Percentiles rank a stretch among this genome's conserved stretches.
Evolutionary conservation across 768 basidiomycete genomes (phyloP).

Genomic region (Pleurotus cornucopiae): DNA sequence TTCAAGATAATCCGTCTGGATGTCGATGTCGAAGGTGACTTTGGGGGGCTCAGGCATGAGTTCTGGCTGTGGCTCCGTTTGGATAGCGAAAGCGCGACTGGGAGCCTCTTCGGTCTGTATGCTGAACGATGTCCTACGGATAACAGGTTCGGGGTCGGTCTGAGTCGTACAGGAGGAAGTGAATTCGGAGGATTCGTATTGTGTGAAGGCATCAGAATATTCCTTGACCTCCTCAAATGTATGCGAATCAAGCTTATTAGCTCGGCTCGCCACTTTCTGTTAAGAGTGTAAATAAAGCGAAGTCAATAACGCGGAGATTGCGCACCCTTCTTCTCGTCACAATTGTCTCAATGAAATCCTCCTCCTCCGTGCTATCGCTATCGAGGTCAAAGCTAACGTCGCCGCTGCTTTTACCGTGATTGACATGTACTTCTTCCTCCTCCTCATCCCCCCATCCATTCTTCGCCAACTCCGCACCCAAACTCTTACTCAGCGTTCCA

Average conservation of each 20-base stretch:
- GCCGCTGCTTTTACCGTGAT: constrained; percentile 22
- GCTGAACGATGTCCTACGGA: constrained; percentile 41
- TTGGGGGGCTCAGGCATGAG: constrained; percentile 22
- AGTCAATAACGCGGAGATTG: constrained; percentile 10
- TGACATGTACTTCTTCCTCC: constrained; percentile 33
- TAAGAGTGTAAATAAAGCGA: constrained; percentile 8
- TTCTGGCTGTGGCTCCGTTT: constrained; percentile 30
- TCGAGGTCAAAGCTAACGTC: constrained; percentile 37
- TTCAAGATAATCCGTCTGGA: constrained; percentile 56
- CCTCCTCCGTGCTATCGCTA: constrained; percentile 51
- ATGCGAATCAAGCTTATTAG: constrained; percentile 43
- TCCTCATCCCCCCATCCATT: constrained; percentile 33
- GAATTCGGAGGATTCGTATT: constrained; percentile 61
- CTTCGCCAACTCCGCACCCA: constrained; percentile 70
- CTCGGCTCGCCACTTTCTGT: constrained; percentile 67
- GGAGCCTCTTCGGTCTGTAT: constrained; percentile 52
- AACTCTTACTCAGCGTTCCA: constrained; percentile 64
- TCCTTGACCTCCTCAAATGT: constrained; percentile 66
- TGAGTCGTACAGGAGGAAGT: constrained; percentile 44
- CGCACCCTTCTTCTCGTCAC: constrained; percentile 76
- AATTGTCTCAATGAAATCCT: constrained; percentile 82
- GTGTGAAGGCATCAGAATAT: constrained; percentile 70
- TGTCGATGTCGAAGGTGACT: constrained; percentile 49
- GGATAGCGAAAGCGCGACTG: constrained; percentile 20
- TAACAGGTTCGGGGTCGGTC: constrained; percentile 57